Evolutionary conservation across 2,329 filamentous ascomycete genomes (phyloP).

Genomic region (Talaromyces sp.): DNA sequence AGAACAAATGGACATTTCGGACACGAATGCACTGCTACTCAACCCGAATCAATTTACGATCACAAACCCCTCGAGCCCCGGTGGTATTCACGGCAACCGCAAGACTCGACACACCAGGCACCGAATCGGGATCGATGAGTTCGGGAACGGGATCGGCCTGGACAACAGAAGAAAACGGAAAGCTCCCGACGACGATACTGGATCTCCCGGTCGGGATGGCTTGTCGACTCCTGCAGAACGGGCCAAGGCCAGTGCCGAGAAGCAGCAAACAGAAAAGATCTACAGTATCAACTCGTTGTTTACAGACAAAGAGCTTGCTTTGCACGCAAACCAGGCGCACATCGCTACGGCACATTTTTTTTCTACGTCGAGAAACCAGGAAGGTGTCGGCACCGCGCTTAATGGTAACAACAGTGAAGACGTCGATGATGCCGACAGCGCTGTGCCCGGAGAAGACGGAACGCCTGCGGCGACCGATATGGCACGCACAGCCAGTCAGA

Average conservation of each 20-base stretch:
- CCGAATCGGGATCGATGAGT: constrained; percentile 52
- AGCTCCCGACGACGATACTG: constrained; percentile 52
- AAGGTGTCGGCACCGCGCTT: constrained; percentile 35
- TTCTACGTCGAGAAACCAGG: constrained; percentile 50
- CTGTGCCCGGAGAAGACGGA: constrained; percentile 40
- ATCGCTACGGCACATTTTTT: constrained; percentile 57
- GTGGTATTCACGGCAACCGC: constrained; percentile 57
- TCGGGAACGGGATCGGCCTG: constrained; percentile 48
- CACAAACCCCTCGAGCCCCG: constrained; percentile 60
- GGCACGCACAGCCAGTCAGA: constrained; percentile 58
- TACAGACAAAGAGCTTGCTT: constrained; percentile 62
- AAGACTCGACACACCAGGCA: constrained; percentile 62
- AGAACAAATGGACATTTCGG: constrained; percentile 63
- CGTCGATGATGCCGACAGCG: constrained; percentile 38
- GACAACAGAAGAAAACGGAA: constrained; percentile 58
- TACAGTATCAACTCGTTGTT: constrained; percentile 64
- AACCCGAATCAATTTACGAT: constrained; percentile 65
- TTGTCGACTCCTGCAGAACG: constrained; percentile 50
- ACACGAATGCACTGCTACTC: constrained; percentile 62
- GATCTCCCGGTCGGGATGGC: constrained; percentile 54
- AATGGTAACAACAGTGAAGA: constrained; percentile 43
- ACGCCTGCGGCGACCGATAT: constrained; percentile 53
- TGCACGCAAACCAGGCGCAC: constrained; percentile 59
- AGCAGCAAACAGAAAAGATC: constrained; percentile 56
- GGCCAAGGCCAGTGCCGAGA: constrained; percentile 50